Percentiles rank a stretch among this genome's conserved stretches.
phyloP scores from a whole-genome alignment of 495 filamentous ascomycete species.

The Copromyces sp. region DNA sequence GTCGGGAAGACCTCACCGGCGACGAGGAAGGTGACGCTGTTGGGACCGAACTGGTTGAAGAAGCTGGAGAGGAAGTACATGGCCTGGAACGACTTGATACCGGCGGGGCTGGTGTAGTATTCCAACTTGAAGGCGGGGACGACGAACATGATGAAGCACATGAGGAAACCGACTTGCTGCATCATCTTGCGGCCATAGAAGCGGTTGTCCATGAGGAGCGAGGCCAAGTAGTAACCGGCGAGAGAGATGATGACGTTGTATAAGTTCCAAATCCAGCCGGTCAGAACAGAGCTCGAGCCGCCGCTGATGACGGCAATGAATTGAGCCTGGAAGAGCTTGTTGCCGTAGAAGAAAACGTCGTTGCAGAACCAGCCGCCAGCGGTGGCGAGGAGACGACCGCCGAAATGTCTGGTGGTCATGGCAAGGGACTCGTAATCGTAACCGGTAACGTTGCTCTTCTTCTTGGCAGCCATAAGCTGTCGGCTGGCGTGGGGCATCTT shows the following conservation, averaged over 20 bases:
- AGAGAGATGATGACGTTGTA: conserved; percentile 77
- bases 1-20: conserved; percentile 88
- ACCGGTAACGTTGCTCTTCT: conserved; percentile 73
- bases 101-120: conserved; percentile 55
- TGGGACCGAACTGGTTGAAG: conserved; percentile 96
- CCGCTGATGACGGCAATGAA: conserved; percentile 68
- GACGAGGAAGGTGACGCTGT: conserved; percentile 83
- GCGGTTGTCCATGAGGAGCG: conserved; percentile 81
- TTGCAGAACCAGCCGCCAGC: conserved; percentile 81
- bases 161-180: conserved; percentile 81
- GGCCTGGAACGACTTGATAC: conserved; percentile 74
- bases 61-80: conserved; percentile 91
- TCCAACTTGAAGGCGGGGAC: conserved; percentile 75
- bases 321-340: conserved; percentile 86
- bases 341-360: conserved; percentile 95
- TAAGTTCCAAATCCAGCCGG: conserved; percentile 81
- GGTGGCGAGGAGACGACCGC: conserved; percentile 73
- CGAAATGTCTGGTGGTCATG: conserved; percentile 67
- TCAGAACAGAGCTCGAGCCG: conserved; percentile 54
- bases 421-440: conserved; percentile 75
- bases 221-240: conserved; percentile 68
- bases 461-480: conserved; percentile 66
- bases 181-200: conserved; percentile 86
- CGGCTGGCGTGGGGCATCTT: conserved; percentile 71
- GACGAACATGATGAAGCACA: conserved; percentile 79